These are phyloP conservation scores for Sporobolus alterniflorus DNA, from an alignment of 202 grass and related monocot genomes.

Conservation along the genomic window DNA sequence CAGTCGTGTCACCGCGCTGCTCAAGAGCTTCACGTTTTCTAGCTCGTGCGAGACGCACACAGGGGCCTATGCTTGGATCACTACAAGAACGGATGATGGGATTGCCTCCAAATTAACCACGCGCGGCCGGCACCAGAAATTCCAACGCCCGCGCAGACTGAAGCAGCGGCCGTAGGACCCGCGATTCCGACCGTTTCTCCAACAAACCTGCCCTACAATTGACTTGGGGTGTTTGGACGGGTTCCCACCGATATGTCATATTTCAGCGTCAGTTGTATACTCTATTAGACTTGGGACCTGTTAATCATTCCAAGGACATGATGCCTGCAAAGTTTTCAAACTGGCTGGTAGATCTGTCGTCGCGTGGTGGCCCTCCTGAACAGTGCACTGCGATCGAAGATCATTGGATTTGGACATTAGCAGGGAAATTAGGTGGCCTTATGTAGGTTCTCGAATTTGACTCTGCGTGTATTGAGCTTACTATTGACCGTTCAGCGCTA, in stretches of 20 bases:
- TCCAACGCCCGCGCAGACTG: background rate
- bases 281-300: background rate
- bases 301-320: background rate
- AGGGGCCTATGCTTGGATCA: no score
- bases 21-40: background rate
- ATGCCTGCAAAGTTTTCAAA: slow-evolving; percentile 15
- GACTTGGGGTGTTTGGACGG: slow-evolving; percentile 24
- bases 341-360: background rate
- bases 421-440: background rate
- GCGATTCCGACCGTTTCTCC: slow-evolving; percentile 12
- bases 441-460: background rate
- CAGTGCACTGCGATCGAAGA: background rate
- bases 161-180: background rate
- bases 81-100: no score
- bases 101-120: no score
- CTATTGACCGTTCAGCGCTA: no score
- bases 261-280: slow-evolving; percentile 5
- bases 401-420: background rate
- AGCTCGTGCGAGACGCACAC: background rate
- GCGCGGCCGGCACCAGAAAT: background rate
- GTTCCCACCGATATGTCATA: background rate
- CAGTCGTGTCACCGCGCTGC: slow-evolving; percentile 28
- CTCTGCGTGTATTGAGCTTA: background rate
- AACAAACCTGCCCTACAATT: slow-evolving; percentile 24
- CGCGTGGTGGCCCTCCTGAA: background rate